Conservation (phyloP, 306 rosid genomes). For the Cucumis cinereus region DNA sequence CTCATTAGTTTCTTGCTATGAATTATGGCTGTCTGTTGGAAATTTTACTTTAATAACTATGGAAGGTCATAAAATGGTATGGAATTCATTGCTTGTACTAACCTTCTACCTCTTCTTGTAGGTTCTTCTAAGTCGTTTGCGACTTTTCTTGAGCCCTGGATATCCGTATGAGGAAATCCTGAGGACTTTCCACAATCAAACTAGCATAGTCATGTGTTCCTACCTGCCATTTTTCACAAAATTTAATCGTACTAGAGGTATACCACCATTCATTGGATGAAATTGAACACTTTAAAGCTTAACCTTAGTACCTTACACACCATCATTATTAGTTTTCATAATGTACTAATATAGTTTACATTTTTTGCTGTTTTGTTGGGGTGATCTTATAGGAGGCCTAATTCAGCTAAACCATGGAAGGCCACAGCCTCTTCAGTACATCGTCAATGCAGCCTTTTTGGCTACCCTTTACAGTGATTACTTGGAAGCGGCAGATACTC, state of each 20-base stretch:
- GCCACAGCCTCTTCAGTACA: slow-evolving; percentile 96
- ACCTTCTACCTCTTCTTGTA: slow-evolving; percentile 18
- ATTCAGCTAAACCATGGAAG: slow-evolving; percentile 86
- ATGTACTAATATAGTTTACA: background rate
- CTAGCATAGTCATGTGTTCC: slow-evolving; percentile 91
- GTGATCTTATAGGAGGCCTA: slow-evolving; percentile 59
- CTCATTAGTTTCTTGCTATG: background rate
- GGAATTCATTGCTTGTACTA: background rate
- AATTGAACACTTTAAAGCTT: background rate
- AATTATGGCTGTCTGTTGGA: background rate
- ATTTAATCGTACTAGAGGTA: slow-evolving; percentile 93
- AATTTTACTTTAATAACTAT: background rate
- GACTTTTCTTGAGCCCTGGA: slow-evolving; percentile 98
- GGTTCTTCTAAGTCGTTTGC: slow-evolving; percentile 95
- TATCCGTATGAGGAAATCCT: slow-evolving; percentile 96
- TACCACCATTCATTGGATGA: background rate
- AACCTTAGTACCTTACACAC: background rate
- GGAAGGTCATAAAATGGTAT: background rate
- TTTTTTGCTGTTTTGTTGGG: slow-evolving; percentile 3
- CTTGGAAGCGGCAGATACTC: slow-evolving; percentile 95
- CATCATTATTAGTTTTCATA: background rate
- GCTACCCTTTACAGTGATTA: slow-evolving; percentile 88
- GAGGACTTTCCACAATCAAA: slow-evolving; percentile 90
- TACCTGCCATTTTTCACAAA: slow-evolving; percentile 76
- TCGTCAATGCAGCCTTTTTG: slow-evolving; percentile 91